Evolutionary conservation across 345 rosid genomes (phyloP), one percentile per base, ranked within the genome.

Genomic region (Physaria fendleri): DNA sequence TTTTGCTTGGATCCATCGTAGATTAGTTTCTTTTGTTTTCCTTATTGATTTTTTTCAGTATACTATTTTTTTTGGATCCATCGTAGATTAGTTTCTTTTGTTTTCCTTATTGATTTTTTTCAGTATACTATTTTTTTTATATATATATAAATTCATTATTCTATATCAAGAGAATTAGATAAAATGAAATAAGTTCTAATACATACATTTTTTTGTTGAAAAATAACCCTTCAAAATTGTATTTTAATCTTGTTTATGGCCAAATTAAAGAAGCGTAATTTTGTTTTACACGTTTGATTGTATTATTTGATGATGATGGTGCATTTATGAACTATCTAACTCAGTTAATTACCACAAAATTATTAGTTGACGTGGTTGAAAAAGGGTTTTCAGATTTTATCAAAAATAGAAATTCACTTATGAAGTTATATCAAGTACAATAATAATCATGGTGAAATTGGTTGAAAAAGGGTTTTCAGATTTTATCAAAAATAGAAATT

Each of bases 1-100:
- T 69, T 22, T 55, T 69, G 45, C 67, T 68, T 14, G 68, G 73
- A 68, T 68, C 67, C 42, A 68, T 68, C 5, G 42, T 53, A 28
- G 73, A 67, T 51, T 67, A 67, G 38, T 68, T n/a, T 66, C 8
- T n/a, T 56, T 28, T 47, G 3, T 50, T 32, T 41, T n/a, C 4
- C 2, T 7, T 6, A 20, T 8, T 14, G 39, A 3, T 25, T 16
- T 49, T 12, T 1, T 38, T 38, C 41, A 18, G 10, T 10, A 2
- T 35, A 35, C 40, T 5, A 56, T 5, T 35, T 29, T 40, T 17
- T n/a, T n/a, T n/a, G 72, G 72, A 67, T 67, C 65, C 38, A 67
- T 67, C 8, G 39, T 51, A 24, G 72, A 68, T 53, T 68, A 68
- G 35, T 68, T 68, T 66, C 8, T n/a, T 56, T 28, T 47, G 3